phyloP scores from a whole-genome alignment of 225 moss, liverwort and hornwort genomes.

The Bryoerythrophyllum caledonicum region DNA sequence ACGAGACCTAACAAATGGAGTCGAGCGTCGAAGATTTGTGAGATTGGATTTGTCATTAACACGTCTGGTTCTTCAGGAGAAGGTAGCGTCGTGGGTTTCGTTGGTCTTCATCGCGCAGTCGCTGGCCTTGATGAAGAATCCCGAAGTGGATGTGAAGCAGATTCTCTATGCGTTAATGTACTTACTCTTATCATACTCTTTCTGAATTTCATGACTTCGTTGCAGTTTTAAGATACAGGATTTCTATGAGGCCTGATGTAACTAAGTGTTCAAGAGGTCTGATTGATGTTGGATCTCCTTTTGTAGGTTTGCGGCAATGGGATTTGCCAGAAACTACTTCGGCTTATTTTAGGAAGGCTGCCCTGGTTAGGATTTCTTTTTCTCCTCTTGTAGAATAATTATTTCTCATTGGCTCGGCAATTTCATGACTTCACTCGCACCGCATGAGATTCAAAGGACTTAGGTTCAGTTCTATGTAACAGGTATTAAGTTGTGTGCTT shows the following conservation, averaged over 20 bases:
- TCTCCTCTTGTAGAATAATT: background rate
- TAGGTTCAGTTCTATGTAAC: background rate
- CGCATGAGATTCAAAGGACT: background rate
- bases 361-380: background rate
- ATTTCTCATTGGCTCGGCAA: background rate
- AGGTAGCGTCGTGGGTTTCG: slow-evolving; percentile 78
- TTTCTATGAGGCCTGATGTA: background rate
- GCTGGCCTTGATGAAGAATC: slow-evolving; percentile 84
- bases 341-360: background rate
- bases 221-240: background rate
- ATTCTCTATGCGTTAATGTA: slow-evolving; percentile 85
- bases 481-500: background rate
- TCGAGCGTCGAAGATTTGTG: no score
- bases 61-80: slow-evolving; percentile 46
- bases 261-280: background rate
- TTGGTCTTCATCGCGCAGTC: slow-evolving; percentile 85
- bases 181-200: slow-evolving; percentile 17
- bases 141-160: slow-evolving; percentile 92
- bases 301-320: slow-evolving; percentile 87
- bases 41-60: background rate
- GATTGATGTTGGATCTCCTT: slow-evolving; percentile 14
- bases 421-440: background rate
- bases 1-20: no score
- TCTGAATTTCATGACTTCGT: background rate
- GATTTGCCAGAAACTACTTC: slow-evolving; percentile 49